Conservation (phyloP, 257 asterid genomes). For the Henckelia pumila region DNA sequence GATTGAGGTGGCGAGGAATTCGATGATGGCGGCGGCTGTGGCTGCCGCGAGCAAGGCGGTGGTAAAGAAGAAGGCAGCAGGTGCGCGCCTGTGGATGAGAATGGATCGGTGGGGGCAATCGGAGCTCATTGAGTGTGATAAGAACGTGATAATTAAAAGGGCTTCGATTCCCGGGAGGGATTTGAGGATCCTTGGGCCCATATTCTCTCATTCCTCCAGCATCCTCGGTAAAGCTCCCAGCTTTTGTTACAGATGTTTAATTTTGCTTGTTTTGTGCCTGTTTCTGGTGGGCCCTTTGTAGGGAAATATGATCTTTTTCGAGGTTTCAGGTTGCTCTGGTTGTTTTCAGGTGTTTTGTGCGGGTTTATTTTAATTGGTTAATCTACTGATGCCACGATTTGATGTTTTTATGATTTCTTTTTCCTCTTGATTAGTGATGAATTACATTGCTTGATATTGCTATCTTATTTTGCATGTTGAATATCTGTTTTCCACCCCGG, state of each 20-base stretch:
- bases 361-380: too few species aligned
- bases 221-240: conserved; percentile 60
- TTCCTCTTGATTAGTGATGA: conserved; percentile 9
- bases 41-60: conserved; percentile 35
- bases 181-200: conserved; percentile 91
- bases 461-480: conserved; percentile 1
- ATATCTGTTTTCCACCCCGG: conserved; percentile 14
- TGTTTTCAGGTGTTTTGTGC: background rate
- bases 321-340: conserved; percentile 7
- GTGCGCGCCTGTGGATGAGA: conserved; percentile 92
- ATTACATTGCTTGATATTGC: conserved; percentile 14
- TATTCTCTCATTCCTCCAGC: conserved; percentile 92
- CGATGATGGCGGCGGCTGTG: conserved; percentile 30
- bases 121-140: conserved; percentile 91
- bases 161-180: conserved; percentile 88
- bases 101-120: conserved; percentile 84
- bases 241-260: background rate
- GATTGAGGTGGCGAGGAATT: conserved; percentile 39
- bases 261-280: background rate
- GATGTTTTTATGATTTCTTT: background rate
- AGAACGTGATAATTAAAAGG: conserved; percentile 66
- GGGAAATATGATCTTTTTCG: background rate
- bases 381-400: background rate
- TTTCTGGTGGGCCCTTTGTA: conserved; percentile 5
- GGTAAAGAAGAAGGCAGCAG: conserved; percentile 75